Base-by-base conservation (phyloP, 2,329 filamentous ascomycete genomes). In the Pleomassaria siparia region DNA sequence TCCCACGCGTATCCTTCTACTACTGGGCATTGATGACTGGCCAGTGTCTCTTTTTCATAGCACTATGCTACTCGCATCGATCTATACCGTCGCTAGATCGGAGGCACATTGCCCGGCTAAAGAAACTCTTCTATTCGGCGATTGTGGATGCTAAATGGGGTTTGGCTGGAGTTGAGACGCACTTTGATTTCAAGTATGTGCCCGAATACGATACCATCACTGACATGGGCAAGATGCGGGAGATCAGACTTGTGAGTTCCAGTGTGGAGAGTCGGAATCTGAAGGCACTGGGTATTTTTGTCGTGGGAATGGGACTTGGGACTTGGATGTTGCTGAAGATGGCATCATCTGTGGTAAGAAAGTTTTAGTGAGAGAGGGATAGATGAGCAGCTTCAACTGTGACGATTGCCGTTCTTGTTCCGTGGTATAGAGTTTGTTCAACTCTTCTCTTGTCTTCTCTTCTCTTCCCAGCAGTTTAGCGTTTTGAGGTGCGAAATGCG, bases 171-270 rank as follows among this genome's bases (percentile, higher is more conserved):
- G 74, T 79, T 39, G 78, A 84, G 58, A 82, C 80, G 1, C 75
- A 72, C 8, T 91, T 90, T 60, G 81, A 86, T 16, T 87, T 91
- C 70, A 86, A 89, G 62, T 87, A 87, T 60, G 74, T 87, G 9
- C 86, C 86, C 0, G 72, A 80, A 54, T 77, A 78, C 41, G 63
- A 71, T 41, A 79, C 76, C 8, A 68, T 76, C 11, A 81, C 78
- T 3, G 72, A 75, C 39, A 67, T 78, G 67, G 74, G 74, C 1
- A 67, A 74, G 50, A 65, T 68, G 40, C 63, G 69, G 33, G 70
- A 72, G 53, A 67, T 71, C 24, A 69, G 71, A 59, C 45, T 70
- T 11, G 59, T 60, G 29, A 63, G 60, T 28, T 70, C 66, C 4
- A 59, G 54, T 37, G 67, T 78, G 12, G 79, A 81, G 63, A 69